Evolutionary conservation across 2,329 filamentous ascomycete species (phyloP).

Genomic region (Atkinsonella hypoxylon): DNA sequence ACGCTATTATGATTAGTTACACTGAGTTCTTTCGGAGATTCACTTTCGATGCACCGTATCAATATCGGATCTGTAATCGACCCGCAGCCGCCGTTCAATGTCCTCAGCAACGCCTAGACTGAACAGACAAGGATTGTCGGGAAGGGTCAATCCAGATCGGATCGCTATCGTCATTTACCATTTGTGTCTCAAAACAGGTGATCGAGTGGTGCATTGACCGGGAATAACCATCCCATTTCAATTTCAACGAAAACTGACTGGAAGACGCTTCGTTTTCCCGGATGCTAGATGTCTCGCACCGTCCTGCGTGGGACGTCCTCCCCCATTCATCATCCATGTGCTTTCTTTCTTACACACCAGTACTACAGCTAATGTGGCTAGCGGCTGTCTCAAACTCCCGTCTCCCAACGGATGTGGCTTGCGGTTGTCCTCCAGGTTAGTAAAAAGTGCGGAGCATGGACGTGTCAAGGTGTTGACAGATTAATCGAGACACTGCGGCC

Average conservation of each 20-base stretch:
- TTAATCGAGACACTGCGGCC: too few relatives aligned
- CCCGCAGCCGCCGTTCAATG: neutral
- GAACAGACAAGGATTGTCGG: neutral
- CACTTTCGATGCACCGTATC: neutral
- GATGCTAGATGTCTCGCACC: neutral
- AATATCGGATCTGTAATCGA: neutral
- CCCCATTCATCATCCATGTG: neutral
- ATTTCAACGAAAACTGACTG: neutral
- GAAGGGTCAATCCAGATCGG: neutral
- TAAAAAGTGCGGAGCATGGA: too few relatives aligned
- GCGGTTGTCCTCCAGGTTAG: too few relatives aligned
- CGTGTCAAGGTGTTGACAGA: neutral
- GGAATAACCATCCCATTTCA: neutral
- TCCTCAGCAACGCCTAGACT: neutral
- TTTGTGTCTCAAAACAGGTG: neutral
- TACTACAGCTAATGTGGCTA: neutral
- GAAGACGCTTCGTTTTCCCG: neutral
- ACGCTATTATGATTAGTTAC: neutral
- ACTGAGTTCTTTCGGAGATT: too few relatives aligned
- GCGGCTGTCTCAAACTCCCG: too few relatives aligned
- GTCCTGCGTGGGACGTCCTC: conserved; percentile 6
- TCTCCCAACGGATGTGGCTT: too few relatives aligned
- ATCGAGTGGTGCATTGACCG: neutral
- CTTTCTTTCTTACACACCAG: neutral
- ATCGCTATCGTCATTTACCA: neutral